Conservation (phyloP, 2,329 filamentous ascomycete species). For the Chlorencoelia australis region DNA sequence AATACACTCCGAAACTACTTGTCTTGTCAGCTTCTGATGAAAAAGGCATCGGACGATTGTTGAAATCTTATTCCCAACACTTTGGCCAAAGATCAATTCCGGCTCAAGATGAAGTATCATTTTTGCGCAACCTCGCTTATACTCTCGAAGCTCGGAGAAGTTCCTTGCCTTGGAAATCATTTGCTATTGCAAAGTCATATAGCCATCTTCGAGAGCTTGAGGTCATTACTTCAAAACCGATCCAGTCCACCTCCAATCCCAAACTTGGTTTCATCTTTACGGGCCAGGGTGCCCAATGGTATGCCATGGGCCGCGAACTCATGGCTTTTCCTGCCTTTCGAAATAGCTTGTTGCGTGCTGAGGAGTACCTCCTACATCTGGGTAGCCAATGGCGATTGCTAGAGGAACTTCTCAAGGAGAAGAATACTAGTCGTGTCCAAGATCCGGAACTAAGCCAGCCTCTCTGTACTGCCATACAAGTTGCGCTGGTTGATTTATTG, state of each 20-base stretch:
- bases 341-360: constrained; percentile 17
- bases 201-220: neutral
- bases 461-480: constrained; percentile 16
- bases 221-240: neutral
- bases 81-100: neutral
- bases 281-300: constrained; percentile 18
- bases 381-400: constrained; percentile 29
- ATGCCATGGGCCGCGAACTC: constrained; percentile 13
- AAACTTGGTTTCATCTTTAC: constrained; percentile 11
- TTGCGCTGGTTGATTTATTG: constrained; percentile 18
- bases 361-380: constrained; percentile 25
- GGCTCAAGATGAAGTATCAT: neutral
- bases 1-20: neutral
- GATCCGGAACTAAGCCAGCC: constrained; percentile 8
- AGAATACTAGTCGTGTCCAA: constrained; percentile 12
- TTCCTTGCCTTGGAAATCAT: constrained; percentile 3
- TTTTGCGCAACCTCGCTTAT: constrained; percentile 1
- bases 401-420: constrained; percentile 11
- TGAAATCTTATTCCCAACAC: neutral
- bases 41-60: neutral
- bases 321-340: constrained; percentile 3
- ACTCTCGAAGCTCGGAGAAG: neutral
- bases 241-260: neutral
- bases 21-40: neutral
- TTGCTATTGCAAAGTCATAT: neutral